phyloP scores from a whole-genome alignment of 768 basidiomycete genomes.

The Boletus barrowsii region DNA sequence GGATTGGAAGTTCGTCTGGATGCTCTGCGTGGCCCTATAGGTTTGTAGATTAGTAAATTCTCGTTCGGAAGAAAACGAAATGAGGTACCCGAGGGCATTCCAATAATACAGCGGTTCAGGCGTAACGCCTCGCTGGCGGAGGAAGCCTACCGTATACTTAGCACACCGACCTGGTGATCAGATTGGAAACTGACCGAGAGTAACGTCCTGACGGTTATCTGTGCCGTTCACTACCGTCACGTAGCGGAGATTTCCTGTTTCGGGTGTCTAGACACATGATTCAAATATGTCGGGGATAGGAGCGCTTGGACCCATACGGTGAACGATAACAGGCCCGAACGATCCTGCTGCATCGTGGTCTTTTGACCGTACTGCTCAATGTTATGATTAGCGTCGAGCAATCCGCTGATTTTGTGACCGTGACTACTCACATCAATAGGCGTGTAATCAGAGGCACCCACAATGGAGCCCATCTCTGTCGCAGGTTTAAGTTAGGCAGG shows the following conservation, averaged over 20 bases:
- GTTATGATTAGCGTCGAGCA: not conserved
- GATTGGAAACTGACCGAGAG: not conserved
- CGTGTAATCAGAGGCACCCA: no score
- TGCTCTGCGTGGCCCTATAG: not conserved
- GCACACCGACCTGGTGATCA: not conserved
- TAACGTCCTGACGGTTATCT: not conserved
- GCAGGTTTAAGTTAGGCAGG: not conserved
- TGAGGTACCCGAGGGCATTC: not conserved
- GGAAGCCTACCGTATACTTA: not conserved
- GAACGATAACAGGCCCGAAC: not conserved
- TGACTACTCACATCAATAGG: no score
- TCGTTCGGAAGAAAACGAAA: not conserved
- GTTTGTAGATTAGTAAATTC: not conserved
- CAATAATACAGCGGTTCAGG: not conserved
- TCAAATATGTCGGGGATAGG: not conserved
- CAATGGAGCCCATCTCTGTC: no score
- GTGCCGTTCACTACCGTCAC: not conserved
- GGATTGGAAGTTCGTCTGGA: not conserved
- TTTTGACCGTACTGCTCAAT: not conserved
- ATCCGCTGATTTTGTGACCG: not conserved
- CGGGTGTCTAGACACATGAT: not conserved
- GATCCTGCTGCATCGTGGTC: not conserved
- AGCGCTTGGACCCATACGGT: not conserved
- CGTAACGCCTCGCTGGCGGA: no score
- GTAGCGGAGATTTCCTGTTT: not conserved